Base-by-base conservation (phyloP, 1,284 basidiomycete species). In the Hymenochaete sp. region DNA sequence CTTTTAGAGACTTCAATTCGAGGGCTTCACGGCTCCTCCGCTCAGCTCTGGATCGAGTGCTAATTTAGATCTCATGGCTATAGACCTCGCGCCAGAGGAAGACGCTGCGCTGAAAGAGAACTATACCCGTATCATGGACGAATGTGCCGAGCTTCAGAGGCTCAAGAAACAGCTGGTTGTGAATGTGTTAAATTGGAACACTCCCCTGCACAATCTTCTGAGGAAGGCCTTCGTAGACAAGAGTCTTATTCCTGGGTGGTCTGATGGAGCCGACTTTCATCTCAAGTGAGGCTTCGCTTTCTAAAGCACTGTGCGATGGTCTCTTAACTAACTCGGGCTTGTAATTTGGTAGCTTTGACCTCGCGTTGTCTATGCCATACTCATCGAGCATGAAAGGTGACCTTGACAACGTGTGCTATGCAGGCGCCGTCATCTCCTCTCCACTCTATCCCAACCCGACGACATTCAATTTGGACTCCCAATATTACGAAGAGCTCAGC, bases 381-480 rank as follows among this genome's bases (percentile, higher is more conserved):
- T 44, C 43, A 22, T 33, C 8, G 19, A 18, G 18, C 7, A 9
- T 33, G 1, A 8, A 16, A 1, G 11, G 24, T 29, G 13, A 21
- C 31, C 19, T 44, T 11, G 13, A 44, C 4, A 26, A 25, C 18
- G n/a, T 11, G 9, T 16, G 18, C 26, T 29, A 29, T 2, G 43
- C 21, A 10, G 33, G 38, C 25, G 29, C 43, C 1, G 18, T 44
- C 8, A 16, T 44, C 22, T 37, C 43, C 16, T 28, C 43, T 2
- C 19, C 43, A n/a, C 32, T 44, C n/a, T 44, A 36, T 26, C 43
- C 43, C 25, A 37, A 24, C 29, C 43, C 43, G 8, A 26, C 33
- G 13, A 44, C 38, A 35, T 44, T 44, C 33, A 24, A 18, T 6
- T 25, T 44, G 14, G 43, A 37, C 14, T 36, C 33, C 4, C 43